Conservation (phyloP, 2,329 filamentous ascomycete genomes). For the Proliferodiscus dingleyae region DNA sequence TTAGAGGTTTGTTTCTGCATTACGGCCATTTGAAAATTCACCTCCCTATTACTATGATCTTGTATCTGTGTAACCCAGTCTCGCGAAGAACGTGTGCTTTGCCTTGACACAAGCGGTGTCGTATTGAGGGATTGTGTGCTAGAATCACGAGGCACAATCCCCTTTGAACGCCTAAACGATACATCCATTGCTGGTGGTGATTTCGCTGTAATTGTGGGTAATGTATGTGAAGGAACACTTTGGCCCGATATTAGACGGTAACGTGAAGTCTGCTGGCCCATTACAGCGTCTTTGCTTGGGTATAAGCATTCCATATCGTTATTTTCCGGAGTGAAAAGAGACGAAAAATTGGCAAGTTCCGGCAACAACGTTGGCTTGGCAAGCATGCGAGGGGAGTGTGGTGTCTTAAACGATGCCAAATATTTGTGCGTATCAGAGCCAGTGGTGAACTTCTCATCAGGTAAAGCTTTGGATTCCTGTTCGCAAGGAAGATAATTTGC, state of each 20-base stretch:
- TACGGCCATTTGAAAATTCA: background rate
- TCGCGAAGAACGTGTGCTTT: background rate
- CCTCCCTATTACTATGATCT: background rate
- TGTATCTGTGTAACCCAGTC: background rate
- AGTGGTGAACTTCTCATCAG: background rate
- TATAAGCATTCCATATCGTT: background rate
- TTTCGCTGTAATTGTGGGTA: background rate
- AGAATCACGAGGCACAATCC: conserved; percentile 5
- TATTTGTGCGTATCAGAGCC: background rate
- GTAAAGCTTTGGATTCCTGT: background rate
- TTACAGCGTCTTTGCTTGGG: background rate
- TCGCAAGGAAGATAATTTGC: background rate
- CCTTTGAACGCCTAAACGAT: background rate
- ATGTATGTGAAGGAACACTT: background rate
- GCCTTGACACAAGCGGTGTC: conserved; percentile 13
- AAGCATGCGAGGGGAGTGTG: background rate
- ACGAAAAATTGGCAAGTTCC: background rate
- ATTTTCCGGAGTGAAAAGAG: background rate
- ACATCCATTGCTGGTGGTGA: background rate
- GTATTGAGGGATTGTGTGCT: conserved; percentile 24
- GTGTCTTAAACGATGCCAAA: background rate
- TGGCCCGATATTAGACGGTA: background rate
- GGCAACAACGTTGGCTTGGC: background rate
- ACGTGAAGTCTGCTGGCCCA: background rate
- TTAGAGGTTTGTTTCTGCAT: too few species aligned